Evolutionary conservation across 805 yeast species (phyloP).

Genomic region (Pichia ethanolica): DNA sequence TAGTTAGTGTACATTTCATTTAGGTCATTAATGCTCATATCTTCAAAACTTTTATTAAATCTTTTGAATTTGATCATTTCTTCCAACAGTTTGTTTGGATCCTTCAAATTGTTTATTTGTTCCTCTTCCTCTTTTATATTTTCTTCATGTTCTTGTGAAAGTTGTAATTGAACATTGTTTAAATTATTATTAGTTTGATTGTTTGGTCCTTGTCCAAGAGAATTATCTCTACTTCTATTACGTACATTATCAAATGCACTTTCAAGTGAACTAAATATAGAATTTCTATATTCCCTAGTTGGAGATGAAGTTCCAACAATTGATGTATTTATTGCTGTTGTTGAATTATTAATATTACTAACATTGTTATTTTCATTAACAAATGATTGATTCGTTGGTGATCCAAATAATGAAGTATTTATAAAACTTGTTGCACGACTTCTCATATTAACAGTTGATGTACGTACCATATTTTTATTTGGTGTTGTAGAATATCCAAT

Average conservation of each 20-base stretch:
- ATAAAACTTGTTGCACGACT: slow-evolving; percentile 29
- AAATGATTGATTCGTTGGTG: not conserved
- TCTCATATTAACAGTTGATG: slow-evolving; percentile 13
- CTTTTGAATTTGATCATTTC: not conserved
- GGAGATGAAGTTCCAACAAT: not conserved
- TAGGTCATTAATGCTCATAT: not conserved
- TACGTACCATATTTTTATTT: not conserved
- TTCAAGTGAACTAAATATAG: slow-evolving; percentile 25
- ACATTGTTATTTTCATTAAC: not conserved
- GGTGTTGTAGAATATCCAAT: not conserved
- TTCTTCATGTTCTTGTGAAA: too few species aligned
- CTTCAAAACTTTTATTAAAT: not conserved
- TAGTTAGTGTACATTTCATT: slow-evolving; percentile 1
- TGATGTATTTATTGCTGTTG: not conserved
- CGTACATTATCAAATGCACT: slow-evolving; percentile 27
- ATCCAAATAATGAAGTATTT: slow-evolving; percentile 18
- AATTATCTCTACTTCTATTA: slow-evolving; percentile 26
- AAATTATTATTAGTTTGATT: slow-evolving; percentile 10
- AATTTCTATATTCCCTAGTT: slow-evolving; percentile 14
- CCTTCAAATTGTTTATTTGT: too few species aligned
- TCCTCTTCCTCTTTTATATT: too few species aligned
- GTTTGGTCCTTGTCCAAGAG: slow-evolving; percentile 5
- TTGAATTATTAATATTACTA: not conserved
- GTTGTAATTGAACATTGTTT: too few species aligned
- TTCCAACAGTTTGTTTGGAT: not conserved